Evolutionary conservation across 2,329 filamentous ascomycete genomes (phyloP), one percentile per base, ranked within the genome.

Genomic region (Aciculosporium take): DNA sequence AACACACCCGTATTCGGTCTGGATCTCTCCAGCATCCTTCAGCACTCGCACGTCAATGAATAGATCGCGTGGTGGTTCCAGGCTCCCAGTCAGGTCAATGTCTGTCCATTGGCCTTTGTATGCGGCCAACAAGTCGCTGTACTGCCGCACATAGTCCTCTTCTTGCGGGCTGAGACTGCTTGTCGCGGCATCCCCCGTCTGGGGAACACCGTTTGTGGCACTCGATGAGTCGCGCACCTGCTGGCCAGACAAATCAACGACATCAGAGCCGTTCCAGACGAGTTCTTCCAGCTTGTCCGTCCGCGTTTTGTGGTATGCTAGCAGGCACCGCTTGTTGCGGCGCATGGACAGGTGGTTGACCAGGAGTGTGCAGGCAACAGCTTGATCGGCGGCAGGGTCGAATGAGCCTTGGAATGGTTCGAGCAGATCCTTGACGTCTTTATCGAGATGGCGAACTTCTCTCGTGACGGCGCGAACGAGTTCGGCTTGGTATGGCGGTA

Each of bases 71-170:
- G 91, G 91, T 20, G 91, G 91, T 56, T 94, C 87, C 56, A 98
- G 67, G 55, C 84, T 91, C 25, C 91, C 91, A 3, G 91, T 95
- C 41, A 98, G 67, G 61, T 98, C 91, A 50, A 98, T 83, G 58
- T 98, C 91, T 17, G 89, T 96, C 89, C 89, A 98, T 55, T 94
- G 87, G 1, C 91, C 91, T 60, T 98, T 98, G 63, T 93, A 95
- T 2, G 87, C 85, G n/a, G 89, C 86, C 42, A 98, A 66, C 49
- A 98, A 68, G 54, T 98, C 88, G 49, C 82, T 81, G 56, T 95
- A 98, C 55, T 88, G 81, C 45, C 89, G 74, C 43, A 94, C 84
- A 56, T 95, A 98, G 53, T 96, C 91, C 60, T 95, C 88, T 60
- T 98, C 91, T 58, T 96, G 89, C 0, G 91, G 88, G 53, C 87